Evolutionary conservation across 306 rosid genomes (phyloP).

Genomic region (Rosa multiflora): DNA sequence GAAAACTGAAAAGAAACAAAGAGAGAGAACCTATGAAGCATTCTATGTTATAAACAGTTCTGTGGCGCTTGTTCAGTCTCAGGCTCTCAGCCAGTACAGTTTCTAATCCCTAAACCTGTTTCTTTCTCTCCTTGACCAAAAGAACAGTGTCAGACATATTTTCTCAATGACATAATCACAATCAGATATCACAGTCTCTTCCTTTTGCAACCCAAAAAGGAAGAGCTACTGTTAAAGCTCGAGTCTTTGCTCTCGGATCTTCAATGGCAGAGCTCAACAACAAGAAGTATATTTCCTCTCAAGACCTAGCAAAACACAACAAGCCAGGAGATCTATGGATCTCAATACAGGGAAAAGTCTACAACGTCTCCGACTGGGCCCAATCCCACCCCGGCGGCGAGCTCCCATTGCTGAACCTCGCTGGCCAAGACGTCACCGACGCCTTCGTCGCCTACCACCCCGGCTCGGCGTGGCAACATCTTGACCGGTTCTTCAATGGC

Average conservation of each 20-base stretch:
- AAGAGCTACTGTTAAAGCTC: neutral
- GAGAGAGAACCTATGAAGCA: neutral
- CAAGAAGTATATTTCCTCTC: slow-evolving; percentile 46
- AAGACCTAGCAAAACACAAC: slow-evolving; percentile 52
- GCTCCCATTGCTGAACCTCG: slow-evolving; percentile 45
- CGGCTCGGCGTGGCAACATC: slow-evolving; percentile 56
- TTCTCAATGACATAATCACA: neutral
- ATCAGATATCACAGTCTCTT: neutral
- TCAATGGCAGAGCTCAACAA: slow-evolving; percentile 37
- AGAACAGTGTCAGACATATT: neutral
- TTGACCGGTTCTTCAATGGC: slow-evolving; percentile 63
- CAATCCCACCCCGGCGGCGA: slow-evolving; percentile 74
- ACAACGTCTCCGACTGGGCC: slow-evolving; percentile 62
- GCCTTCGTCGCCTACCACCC: slow-evolving; percentile 81
- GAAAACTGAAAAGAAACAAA: neutral
- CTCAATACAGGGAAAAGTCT: slow-evolving; percentile 68
- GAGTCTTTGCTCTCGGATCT: slow-evolving; percentile 15
- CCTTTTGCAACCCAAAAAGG: slow-evolving; percentile 10
- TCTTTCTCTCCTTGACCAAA: neutral
- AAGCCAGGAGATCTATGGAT: slow-evolving; percentile 62
- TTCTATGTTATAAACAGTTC: neutral
- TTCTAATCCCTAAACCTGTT: neutral
- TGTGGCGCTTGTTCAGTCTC: slow-evolving; percentile 6
- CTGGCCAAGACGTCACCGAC: slow-evolving; percentile 76
- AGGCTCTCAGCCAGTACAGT: neutral